Conservation (phyloP, 495 filamentous ascomycete species). For the Podospora comata region DNA sequence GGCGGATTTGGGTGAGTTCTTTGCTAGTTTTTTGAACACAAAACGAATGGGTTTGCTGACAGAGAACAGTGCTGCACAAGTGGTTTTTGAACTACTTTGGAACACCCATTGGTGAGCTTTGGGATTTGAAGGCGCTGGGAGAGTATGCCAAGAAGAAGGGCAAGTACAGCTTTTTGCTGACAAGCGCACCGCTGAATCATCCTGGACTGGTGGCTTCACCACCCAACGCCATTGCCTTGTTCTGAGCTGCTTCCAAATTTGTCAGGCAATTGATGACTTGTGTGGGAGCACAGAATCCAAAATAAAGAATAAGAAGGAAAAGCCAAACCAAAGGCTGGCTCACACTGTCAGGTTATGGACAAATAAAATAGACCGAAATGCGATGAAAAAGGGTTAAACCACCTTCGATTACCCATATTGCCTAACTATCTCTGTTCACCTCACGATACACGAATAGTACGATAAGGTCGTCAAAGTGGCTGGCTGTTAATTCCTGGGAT, state of each 20-base stretch:
- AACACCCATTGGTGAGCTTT: slow-evolving; percentile 60
- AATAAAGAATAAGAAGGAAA: too few species aligned
- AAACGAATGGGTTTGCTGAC: slow-evolving; percentile 39
- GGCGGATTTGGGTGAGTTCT: slow-evolving; percentile 36
- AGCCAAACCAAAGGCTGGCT: too few species aligned
- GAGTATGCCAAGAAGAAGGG: slow-evolving; percentile 51
- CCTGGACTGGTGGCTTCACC: slow-evolving; percentile 48
- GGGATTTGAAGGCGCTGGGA: slow-evolving; percentile 54
- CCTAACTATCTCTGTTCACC: too few species aligned
- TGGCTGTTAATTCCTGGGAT: too few species aligned
- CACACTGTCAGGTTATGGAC: too few species aligned
- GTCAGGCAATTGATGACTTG: too few species aligned
- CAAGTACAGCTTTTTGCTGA: slow-evolving; percentile 67
- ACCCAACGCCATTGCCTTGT: slow-evolving; percentile 52
- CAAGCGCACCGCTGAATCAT: slow-evolving; percentile 59
- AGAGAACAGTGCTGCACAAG: slow-evolving; percentile 54
- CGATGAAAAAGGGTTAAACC: too few species aligned
- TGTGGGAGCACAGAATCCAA: too few species aligned
- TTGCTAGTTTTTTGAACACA: neutral
- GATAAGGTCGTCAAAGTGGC: too few species aligned
- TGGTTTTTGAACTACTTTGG: slow-evolving; percentile 65
- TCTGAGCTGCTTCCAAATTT: slow-evolving; percentile 32
- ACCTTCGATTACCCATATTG: too few species aligned
- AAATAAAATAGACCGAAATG: too few species aligned
- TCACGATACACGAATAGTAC: too few species aligned